Percentiles rank a stretch among this genome's conserved stretches.
phyloP scores from a whole-genome alignment of 2,329 filamentous ascomycete species.

The Didymella exigua region DNA sequence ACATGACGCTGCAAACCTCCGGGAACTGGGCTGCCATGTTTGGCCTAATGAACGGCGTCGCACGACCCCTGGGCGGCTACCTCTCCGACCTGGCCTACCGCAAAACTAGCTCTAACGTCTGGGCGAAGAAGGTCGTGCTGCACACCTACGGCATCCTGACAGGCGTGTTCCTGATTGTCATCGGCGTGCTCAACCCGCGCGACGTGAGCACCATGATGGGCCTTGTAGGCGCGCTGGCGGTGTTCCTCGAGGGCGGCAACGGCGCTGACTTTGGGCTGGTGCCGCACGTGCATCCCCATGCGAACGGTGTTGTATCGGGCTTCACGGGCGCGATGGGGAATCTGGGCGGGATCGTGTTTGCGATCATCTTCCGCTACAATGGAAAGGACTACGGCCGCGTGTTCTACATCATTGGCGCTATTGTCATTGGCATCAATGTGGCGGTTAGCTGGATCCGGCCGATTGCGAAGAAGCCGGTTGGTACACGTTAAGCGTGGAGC shows the following conservation, averaged over 20 bases:
- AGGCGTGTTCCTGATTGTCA: constrained; percentile 64
- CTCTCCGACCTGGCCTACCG: constrained; percentile 61
- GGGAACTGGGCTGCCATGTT: constrained; percentile 72
- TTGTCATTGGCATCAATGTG: constrained; percentile 72
- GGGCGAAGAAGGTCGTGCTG: constrained; percentile 67
- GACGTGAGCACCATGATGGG: constrained; percentile 70
- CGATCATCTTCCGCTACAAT: constrained; percentile 77
- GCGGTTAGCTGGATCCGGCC: constrained; percentile 67
- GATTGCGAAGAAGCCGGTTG: constrained; percentile 56
- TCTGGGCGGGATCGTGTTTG: constrained; percentile 80
- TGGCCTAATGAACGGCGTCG: constrained; percentile 71
- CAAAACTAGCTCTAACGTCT: constrained; percentile 53
- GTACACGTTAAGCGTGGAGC: neutral
- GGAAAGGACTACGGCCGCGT: constrained; percentile 69
- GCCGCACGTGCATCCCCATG: constrained; percentile 79
- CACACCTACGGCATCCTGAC: constrained; percentile 61
- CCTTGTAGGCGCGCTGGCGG: constrained; percentile 72
- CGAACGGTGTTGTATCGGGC: constrained; percentile 79
- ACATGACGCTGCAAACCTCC: constrained; percentile 57
- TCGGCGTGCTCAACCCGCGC: constrained; percentile 65
- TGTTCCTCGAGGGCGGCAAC: constrained; percentile 83
- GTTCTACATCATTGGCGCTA: constrained; percentile 80
- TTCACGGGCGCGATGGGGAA: constrained; percentile 81
- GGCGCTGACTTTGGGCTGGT: constrained; percentile 83
- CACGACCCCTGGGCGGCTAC: constrained; percentile 67